These are phyloP conservation scores for Deuterostichococcus epilithicus DNA, from an alignment of 139 green algal genomes.

Conservation along the genomic window DNA sequence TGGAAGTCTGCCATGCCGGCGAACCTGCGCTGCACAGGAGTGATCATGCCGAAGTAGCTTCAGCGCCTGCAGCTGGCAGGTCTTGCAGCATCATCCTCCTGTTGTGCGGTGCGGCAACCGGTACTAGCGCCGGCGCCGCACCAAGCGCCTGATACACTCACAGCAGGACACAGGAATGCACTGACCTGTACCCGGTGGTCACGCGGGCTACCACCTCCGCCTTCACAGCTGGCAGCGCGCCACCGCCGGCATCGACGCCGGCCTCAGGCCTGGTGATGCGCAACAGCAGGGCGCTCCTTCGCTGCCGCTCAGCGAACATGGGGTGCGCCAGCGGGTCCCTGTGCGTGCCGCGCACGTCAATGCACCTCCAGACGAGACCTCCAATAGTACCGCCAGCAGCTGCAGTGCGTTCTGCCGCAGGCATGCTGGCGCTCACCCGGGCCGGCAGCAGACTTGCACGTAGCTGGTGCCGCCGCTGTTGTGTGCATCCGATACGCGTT, in stretches of 20 bases:
- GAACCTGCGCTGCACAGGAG: background rate
- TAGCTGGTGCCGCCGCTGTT: background rate
- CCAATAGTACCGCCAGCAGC: too few relatives aligned
- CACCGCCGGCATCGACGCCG: too few relatives aligned
- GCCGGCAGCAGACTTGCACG: background rate
- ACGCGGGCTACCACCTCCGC: slow-evolving; percentile 11
- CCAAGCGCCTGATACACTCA: too few relatives aligned
- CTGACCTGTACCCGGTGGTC: slow-evolving; percentile 3
- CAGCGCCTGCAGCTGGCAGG: too few relatives aligned
- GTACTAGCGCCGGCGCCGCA: too few relatives aligned
- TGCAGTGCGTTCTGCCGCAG: too few relatives aligned
- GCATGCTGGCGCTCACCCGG: background rate
- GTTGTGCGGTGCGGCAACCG: too few relatives aligned
- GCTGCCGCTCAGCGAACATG: background rate
- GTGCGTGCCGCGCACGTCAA: too few relatives aligned
- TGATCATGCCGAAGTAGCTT: background rate
- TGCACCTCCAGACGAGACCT: too few relatives aligned
- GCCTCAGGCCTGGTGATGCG: background rate
- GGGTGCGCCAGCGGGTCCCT: background rate
- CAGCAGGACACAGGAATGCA: too few relatives aligned
- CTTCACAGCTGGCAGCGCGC: background rate
- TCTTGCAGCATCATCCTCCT: too few relatives aligned
- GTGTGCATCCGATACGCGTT: background rate
- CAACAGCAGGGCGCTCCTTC: background rate
- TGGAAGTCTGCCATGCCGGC: slow-evolving; percentile 19